Base-by-base conservation (phyloP, 2,329 filamentous ascomycete species). In the Ilyonectria destructans region DNA sequence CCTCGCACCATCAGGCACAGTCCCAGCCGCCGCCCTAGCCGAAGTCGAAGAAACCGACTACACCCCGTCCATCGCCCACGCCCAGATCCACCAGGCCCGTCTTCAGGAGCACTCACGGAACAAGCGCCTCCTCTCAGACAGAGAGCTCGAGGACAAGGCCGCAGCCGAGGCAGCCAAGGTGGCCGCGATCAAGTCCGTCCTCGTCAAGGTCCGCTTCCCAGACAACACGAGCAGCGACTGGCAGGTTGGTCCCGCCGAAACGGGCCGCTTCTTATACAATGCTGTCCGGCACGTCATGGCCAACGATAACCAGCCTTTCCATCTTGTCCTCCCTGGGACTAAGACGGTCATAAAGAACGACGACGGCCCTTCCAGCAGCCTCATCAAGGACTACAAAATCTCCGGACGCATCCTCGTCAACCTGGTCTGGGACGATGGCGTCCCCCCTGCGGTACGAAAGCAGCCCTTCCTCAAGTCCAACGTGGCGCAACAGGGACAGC, bases 191-290 rank as follows among this genome's bases (percentile, higher is more conserved):
- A 89, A 88, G 58, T 88, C 89, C 35, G 88, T 97, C 35, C 87
- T 90, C 31, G 86, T 98, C 70, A 94, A 93, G 71, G 88, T 98
- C 56, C 92, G 95, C 29, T 95, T 98, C 74, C 96, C 96, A 0
- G 95, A 98, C 78, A 93, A 95, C 74, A 93, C 91, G 65, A 90
- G 91, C 60, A 89, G 95, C 35, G 89, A 94, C 58, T 91, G 91
- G 82, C 87, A 86, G n/a, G 90, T 97, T 72, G 87, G 86, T 1
- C 89, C 90, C 21, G 79, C 84, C 1, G 91, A 95, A 60, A 94
- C 93, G 0, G 92, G 91, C 1, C 85, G 87, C 3, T 87, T 89
- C 58, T 84, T 99, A 2, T 94, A 98, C 81, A 84, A 85, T 15
- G 94, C 92, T 71, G 93, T 97, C 19, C 86, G 90, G 59, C 85